These are phyloP conservation scores for Leishmania martiniquensis DNA, from an alignment of 208 protist genomes.

Conservation along the genomic window DNA sequence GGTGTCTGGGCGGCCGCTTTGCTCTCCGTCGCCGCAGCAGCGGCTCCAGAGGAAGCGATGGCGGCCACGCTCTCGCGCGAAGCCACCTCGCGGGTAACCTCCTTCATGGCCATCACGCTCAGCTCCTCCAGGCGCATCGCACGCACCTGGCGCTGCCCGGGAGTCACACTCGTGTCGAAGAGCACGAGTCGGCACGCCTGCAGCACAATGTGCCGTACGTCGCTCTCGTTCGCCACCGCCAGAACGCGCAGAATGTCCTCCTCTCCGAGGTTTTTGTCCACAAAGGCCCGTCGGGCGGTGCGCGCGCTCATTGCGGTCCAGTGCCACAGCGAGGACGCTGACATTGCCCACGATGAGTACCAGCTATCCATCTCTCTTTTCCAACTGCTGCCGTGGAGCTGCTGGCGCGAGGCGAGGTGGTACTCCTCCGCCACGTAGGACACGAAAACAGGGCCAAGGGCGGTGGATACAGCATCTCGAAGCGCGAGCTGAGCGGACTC, in stretches of 20 bases:
- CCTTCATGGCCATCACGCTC: constrained; percentile 29
- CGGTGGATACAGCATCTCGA: constrained; percentile 55
- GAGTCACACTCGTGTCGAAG: constrained; percentile 43
- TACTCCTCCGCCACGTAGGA: constrained; percentile 61
- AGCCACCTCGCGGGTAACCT: constrained; percentile 33
- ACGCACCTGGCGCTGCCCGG: constrained; percentile 27
- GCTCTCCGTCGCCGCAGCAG: too few relatives aligned
- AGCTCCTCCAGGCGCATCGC: constrained; percentile 34
- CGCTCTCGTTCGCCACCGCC: constrained; percentile 32
- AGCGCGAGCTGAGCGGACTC: constrained; percentile 22
- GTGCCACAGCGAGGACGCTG: constrained; percentile 31
- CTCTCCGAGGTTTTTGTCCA: constrained; percentile 34
- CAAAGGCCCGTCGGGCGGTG: constrained; percentile 23
- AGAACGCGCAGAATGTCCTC: constrained; percentile 43
- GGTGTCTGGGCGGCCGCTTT: background rate
- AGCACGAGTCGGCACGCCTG: constrained; percentile 48
- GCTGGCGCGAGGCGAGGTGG: constrained; percentile 41
- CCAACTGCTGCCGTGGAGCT: constrained; percentile 31
- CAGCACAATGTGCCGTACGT: constrained; percentile 45
- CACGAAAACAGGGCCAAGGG: constrained; percentile 42
- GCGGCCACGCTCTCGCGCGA: constrained; percentile 4
- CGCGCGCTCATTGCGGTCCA: constrained; percentile 21
- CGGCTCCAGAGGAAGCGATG: background rate
- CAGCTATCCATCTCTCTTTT: constrained; percentile 56
- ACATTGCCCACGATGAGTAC: constrained; percentile 33